These are phyloP conservation scores for Ophiosphaerella narmari DNA, from an alignment of 2,329 filamentous ascomycete genomes.

Conservation along the genomic window DNA sequence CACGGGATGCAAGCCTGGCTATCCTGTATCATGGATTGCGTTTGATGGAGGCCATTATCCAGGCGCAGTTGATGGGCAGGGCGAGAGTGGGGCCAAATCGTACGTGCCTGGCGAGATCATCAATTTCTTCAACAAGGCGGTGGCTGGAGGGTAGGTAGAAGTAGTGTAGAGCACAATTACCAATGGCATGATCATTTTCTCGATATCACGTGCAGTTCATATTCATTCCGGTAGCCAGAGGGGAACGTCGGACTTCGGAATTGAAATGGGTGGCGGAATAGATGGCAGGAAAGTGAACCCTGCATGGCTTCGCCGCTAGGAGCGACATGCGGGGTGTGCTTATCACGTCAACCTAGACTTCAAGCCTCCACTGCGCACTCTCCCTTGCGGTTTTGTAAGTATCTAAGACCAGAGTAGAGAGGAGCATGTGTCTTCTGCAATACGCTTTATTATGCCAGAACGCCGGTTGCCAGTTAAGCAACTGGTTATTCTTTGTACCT, in stretches of 20 bases:
- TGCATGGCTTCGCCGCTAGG: neutral
- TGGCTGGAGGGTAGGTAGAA: too few species aligned
- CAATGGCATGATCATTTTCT: too few species aligned
- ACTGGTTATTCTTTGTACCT: conserved; percentile 45
- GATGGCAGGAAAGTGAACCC: too few species aligned
- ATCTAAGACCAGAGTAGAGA: neutral
- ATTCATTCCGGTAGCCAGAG: neutral
- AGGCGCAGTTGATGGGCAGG: conserved; percentile 22
- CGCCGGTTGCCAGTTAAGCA: conserved; percentile 47
- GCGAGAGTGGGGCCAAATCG: conserved; percentile 12
- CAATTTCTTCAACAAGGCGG: conserved; percentile 13
- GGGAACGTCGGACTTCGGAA: neutral
- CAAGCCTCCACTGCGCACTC: neutral
- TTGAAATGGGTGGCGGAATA: too few species aligned
- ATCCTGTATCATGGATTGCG: conserved; percentile 41
- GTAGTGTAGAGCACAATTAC: too few species aligned
- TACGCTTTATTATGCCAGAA: conserved; percentile 39
- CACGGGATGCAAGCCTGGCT: conserved; percentile 31
- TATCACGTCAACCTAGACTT: neutral
- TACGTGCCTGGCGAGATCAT: conserved; percentile 17
- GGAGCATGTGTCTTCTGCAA: conserved; percentile 7
- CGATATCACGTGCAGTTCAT: too few species aligned
- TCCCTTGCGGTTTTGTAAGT: neutral
- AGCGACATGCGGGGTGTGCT: neutral
- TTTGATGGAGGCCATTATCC: conserved; percentile 18